Base-by-base conservation (phyloP, 352 stramenopile species). In the Pythium diclinum region DNA sequence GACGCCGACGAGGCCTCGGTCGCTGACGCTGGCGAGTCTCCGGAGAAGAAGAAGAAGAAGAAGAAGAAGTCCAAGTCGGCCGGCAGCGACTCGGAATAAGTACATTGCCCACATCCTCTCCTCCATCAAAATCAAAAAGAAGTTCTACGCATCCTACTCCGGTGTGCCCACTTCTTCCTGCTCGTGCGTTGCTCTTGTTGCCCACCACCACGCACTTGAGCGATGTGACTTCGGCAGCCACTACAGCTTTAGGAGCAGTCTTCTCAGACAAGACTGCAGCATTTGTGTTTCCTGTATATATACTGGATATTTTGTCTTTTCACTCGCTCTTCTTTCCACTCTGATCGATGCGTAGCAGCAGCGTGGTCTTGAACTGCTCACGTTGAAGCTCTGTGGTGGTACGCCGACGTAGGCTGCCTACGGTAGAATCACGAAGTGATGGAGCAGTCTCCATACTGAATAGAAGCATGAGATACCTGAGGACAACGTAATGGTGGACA, bases 21-120 rank as follows among this genome's bases (percentile, higher is more conserved):
- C 19, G 73, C 74, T n/a, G 75, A 87, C 3, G 66, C 55, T 0
- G 81, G 77, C n/a, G 79, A 85, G 32, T 89, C 83, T 25, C 87
- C 83, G 0, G 82, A 93, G 59, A 93, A 93, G 80, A 95, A 94
- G 69, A 92, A 74, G 32, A 94, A 92, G 71, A 93, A 93, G 78
- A 95, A 94, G 79, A 92, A 89, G 74, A 93, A 92, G 76, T 91
- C 91, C 69, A 79, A 85, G 76, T 76, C 79, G 71, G 75, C 86
- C 49, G 70, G 72, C 53, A 89, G 74, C 65, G 81, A 92, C 76
- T 85, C 71, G 77, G 81, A 89, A 79, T 92, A 89, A 67, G 58
- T 57, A 36, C n/a, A 49, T 49, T 49, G 42, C 23, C 42, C n/a
- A 14, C 42, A 10, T 33, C 23, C 49, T 21, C 34, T 58, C 49